Evolutionary conservation across 192 early-diverging fungal species (phyloP).

Genomic region (Backusella tarrabulga): DNA sequence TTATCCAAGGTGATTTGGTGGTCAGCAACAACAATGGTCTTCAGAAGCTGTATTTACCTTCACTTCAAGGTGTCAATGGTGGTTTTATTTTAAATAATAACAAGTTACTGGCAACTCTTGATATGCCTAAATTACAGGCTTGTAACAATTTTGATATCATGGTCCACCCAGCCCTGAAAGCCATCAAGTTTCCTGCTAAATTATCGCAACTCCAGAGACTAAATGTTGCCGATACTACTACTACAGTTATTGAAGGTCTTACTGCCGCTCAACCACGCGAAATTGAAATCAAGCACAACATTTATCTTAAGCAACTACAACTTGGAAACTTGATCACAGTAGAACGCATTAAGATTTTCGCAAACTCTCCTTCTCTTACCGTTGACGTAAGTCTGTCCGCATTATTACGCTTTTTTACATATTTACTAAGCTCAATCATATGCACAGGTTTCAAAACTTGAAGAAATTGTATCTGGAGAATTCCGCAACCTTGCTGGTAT

Average conservation of each 20-base stretch:
- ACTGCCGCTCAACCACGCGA: conserved; percentile 1
- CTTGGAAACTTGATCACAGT: conserved; percentile 16
- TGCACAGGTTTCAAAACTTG: not conserved
- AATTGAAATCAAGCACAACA: conserved; percentile 25
- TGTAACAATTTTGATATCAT: conserved; percentile 15
- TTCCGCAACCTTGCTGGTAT: conserved; percentile 55
- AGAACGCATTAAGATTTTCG: conserved; percentile 13
- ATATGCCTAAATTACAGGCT: conserved; percentile 11
- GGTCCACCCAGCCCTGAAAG: conserved; percentile 21
- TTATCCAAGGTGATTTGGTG: conserved; percentile 22
- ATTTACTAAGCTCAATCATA: not conserved
- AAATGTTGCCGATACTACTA: conserved; percentile 26
- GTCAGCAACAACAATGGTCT: conserved; percentile 23
- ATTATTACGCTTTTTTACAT: not conserved
- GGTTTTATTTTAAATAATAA: conserved; percentile 22
- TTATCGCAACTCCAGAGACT: conserved; percentile 21
- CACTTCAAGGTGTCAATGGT: conserved; percentile 31
- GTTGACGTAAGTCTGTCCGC: conserved; percentile 9
- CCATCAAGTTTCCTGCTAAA: conserved; percentile 23
- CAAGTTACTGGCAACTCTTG: conserved; percentile 14
- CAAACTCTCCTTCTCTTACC: conserved; percentile 21
- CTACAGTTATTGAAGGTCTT: conserved; percentile 18
- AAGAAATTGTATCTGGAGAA: conserved; percentile 51
- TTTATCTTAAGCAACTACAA: conserved; percentile 29
- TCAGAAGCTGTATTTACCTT: conserved; percentile 12